A percentile compares a stretch with the other conserved stretches of the same genome.
Evolutionary conservation across 2,329 filamentous ascomycete genomes (phyloP).

Genomic region (Lasiodiplodia hormozganensis): DNA sequence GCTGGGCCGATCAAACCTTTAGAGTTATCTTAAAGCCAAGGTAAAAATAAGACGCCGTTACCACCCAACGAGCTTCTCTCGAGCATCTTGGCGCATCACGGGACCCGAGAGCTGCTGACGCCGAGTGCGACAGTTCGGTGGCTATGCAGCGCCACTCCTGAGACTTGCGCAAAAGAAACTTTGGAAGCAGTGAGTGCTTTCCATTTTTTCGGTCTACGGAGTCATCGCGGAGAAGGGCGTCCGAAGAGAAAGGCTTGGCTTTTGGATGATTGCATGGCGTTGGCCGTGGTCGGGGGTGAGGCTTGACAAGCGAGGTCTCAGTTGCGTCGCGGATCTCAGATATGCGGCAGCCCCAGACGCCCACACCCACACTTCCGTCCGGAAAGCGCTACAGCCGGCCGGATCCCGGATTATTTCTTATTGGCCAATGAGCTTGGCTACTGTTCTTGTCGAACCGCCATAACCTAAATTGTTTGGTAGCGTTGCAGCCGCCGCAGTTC

Average conservation of each 20-base stretch:
- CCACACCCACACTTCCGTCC: constrained; percentile 7
- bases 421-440: constrained; percentile 5
- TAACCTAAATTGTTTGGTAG: constrained; percentile 1
- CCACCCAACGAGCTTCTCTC: background rate
- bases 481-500: constrained; percentile 9
- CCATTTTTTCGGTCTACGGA: background rate
- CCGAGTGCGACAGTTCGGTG: background rate
- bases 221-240: background rate
- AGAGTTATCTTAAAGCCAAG: constrained; percentile 26
- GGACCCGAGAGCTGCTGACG: background rate
- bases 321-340: constrained; percentile 23
- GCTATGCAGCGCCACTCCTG: background rate
- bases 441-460: background rate
- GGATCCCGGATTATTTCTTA: background rate
- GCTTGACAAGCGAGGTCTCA: constrained; percentile 26
- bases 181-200: no score
- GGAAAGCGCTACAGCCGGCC: constrained; percentile 11
- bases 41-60: constrained; percentile 1
- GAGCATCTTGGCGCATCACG: no score
- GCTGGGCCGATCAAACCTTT: constrained; percentile 16
- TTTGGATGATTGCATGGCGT: constrained; percentile 1
- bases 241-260: background rate
- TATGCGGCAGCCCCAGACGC: constrained; percentile 22
- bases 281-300: constrained; percentile 1
- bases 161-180: background rate